Evolutionary conservation across 176 grass and related monocot species (phyloP), one percentile per base, ranked within the genome.

Genomic region (Elaeis guineensis): DNA sequence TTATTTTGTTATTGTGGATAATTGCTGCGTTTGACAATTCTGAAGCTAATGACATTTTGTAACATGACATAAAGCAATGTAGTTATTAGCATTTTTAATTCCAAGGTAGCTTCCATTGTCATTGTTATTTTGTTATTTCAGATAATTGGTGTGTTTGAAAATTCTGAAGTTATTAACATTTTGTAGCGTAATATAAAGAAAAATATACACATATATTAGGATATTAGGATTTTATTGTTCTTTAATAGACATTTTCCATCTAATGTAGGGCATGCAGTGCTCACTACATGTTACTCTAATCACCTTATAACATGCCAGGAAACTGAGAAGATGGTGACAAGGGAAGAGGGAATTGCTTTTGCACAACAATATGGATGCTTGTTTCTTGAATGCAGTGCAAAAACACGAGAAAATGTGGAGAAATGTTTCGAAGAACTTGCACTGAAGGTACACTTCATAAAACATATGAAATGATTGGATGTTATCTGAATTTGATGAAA

Each of bases 371-470:
- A 19, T 52, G 84, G 87, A 62, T 83, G 81, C 69, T 76, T 97
- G 28, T 97, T 97, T 77, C 63, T 97, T 0, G 93, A 97, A 49
- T 91, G 87, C 64, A 97, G 93, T 76, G 93, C 93, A 17, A 97
- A 85, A 82, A 91, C 93, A 78, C 81, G 84, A 71, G 61, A 69
- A 24, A 97, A 97, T 44, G 87, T 97, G 32, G 87, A 91, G 70
- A 83, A 85, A 83, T 97, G 87, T 74, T 97, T 97, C 71, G 84
- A 91, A 83, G 84, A 92, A 70, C 76, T 97, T 77, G 84, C 84
- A 17, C 48, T 89, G 50, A 92, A 98, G 93, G 93, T 98, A 92
- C 28, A 70, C 35, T 57, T 2, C 58, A 35, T 50, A 17, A 54
- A 78, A 67, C 9, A 81, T 66, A 55, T 57, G 72, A 24, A 22